Conservation (phyloP, 2,329 filamentous ascomycete species). For the Pleurostoma richardsiae region DNA sequence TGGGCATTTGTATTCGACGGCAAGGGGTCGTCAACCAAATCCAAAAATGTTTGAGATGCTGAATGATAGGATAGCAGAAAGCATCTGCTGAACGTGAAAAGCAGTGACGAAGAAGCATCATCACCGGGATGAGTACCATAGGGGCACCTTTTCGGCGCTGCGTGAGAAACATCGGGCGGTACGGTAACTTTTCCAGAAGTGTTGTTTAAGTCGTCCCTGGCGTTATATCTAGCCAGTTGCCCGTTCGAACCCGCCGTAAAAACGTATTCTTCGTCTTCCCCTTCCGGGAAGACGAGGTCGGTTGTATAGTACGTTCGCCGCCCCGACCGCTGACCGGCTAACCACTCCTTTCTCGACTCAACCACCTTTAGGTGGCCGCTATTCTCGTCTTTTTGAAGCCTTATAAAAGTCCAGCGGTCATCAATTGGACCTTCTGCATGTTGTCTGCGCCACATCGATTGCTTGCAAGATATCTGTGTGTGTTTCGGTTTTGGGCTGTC, state of each 20-base stretch:
- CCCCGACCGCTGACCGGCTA: slow-evolving; percentile 44
- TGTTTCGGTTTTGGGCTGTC: slow-evolving; percentile 30
- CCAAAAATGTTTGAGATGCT: slow-evolving; percentile 49
- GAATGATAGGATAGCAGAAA: slow-evolving; percentile 50
- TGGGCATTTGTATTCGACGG: slow-evolving; percentile 27
- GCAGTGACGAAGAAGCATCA: slow-evolving; percentile 28
- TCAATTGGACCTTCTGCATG: slow-evolving; percentile 68
- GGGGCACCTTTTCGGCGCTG: slow-evolving; percentile 23
- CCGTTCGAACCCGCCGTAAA: not conserved
- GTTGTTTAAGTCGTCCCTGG: not conserved
- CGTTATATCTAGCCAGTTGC: not conserved
- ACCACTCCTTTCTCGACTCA: slow-evolving; percentile 67
- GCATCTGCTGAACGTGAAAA: slow-evolving; percentile 48
- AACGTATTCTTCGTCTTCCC: not conserved
- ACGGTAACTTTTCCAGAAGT: slow-evolving; percentile 1
- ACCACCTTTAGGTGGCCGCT: slow-evolving; percentile 56
- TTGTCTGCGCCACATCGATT: slow-evolving; percentile 57
- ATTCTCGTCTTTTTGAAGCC: slow-evolving; percentile 53
- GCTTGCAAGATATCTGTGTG: slow-evolving; percentile 36
- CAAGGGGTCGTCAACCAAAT: slow-evolving; percentile 49
- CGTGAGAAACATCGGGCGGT: slow-evolving; percentile 3
- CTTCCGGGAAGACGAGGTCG: slow-evolving; percentile 35
- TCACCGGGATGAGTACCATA: slow-evolving; percentile 44
- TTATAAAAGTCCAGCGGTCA: slow-evolving; percentile 66
- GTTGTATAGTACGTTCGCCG: slow-evolving; percentile 63